Evolutionary conservation across 1,284 basidiomycete species (phyloP), one percentile per base, ranked within the genome.

Genomic region (Afroboletus lepidellus): DNA sequence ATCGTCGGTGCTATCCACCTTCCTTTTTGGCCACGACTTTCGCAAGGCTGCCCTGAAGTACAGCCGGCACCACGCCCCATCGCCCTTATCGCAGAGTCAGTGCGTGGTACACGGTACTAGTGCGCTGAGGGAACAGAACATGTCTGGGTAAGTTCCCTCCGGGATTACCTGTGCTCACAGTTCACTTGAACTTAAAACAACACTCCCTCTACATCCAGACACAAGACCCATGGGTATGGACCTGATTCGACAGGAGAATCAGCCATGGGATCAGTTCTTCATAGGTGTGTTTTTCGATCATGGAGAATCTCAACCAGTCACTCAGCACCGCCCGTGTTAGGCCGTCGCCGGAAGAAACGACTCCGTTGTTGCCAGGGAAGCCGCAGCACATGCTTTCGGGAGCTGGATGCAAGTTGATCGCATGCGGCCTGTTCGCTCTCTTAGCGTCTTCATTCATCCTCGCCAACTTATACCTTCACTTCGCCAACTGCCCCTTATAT

Each of bases 401-500:
- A 5, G 9, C 18, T 5, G 12, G 16, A 3, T 23, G 42, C 44
- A 49, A 41, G 15, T 3, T 21, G 16, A 23, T 48, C 25, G 0
- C 13, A 4, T 42, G 12, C 11, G 0, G 27, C n/a, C 3, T 48
- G 1, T 1, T 50, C 33, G 16, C 33, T 1, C 16, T n/a, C 9
- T 30, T 30, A 13, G 30, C 9, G 6, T 1, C 32, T 3, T 8
- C 41, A 18, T 51, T 51, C 13, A 2, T 32, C 24, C 8, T 3
- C 13, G 24, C 2, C 42, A 50, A 24, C 16, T n/a, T 34, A n/a
- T 34, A n/a, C 5, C 15, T 34, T 7, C 33, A 34, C 33, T 34
- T 34, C 5, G 8, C 2, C 7, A 25, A 36, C 21, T 62, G 57
- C n/a, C 60, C 62, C 0, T 27, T 58, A 33, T 55, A 55, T n/a